Base-by-base conservation (phyloP, 148 eudicot species). In the Rhododendron ovatum region DNA sequence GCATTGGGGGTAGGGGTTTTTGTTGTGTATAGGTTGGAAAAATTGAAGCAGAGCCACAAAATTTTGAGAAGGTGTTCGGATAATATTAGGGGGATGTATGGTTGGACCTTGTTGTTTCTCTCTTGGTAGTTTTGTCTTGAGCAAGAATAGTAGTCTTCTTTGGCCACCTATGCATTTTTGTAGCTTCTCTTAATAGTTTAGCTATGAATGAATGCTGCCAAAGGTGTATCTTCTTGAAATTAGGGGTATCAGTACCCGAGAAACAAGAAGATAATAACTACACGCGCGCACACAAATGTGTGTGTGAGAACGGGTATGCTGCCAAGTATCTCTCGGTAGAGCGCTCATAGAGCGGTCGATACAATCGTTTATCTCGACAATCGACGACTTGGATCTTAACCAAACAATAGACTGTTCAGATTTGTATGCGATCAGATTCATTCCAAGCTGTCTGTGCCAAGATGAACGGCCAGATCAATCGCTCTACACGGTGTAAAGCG, bases 1-100 rank as follows among this genome's bases (percentile, higher is more conserved):
- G 77, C 3, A 33, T 41, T 47, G 79, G 6, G 75, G 81, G 87
- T 82, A 26, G 15, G 74, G 35, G 6, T n/a, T 67, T 2, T 12
- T 18, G n/a, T 75, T 81, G 76, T 84, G 87, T 86, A 78, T 37
- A 10, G 80, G 57, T 84, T 71, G 69, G 55, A n/a, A 87, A 50
- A 81, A 82, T 15, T 55, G 74, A 87, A 89, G 88, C 88, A 90
- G 84, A 80, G 92, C 93, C 94, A 92, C 92, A 91, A 78, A 88
- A 63, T 77, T 2, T 65, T 65, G 30, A 65, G 71, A 55, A 59
- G 45, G 74, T 30, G 24, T 9, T 82, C 85, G 90, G 91, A 89
- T 92, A 90, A 86, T 87, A 74, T 67, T 53, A 87, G 74, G 63
- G 7, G 41, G 75, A 83, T 57, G 84, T 85, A 51, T 86, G 87